Base-by-base conservation (phyloP, 495 filamentous ascomycete species). In the Tetracladium setigerum region DNA sequence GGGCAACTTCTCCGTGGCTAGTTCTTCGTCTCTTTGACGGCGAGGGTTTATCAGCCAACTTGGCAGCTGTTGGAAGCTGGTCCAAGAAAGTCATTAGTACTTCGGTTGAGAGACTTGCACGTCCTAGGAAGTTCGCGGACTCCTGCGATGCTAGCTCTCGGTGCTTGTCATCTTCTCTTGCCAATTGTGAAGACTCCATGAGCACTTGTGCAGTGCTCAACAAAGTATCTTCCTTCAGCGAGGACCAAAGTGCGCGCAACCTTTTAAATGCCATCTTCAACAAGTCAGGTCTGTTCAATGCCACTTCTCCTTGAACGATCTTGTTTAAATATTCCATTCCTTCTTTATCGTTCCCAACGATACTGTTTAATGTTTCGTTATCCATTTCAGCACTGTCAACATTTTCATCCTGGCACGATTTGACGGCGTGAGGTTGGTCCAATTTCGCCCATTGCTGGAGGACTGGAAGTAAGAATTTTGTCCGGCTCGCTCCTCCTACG, bases 21-120 rank as follows among this genome's bases (percentile, higher is more conserved):
- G 78, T 86, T 30, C 87, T 77, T 59, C 86, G 78, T 14, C 86
- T 75, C 68, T 95, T 95, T 3, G 77, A 69, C 22, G 78, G 74
- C 4, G 83, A 79, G 13, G 79, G 76, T 37, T 79, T 68, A 49
- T 82, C 75, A 35, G 78, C 77, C 52, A 85, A 66, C 40, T 82
- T 74, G 13, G 77, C 70, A 35, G 81, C 76, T 18, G 76, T 73
- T 17, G 84, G 82, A 22, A 91, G 72, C 38, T 79, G 78, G 38
- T 84, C 73, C 1, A 94, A 55, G 55, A 90, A 85, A 22, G 73
- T 66, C 11, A 77, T 59, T 22, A 96, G 76, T 18, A 89, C 76
- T 15, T 77, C 65, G 1, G 87, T 85, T 2, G 86, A 72, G 19
- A 95, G 69, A 17, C 78, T 70, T 11, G 91, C 70, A 40, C 68